phyloP scores from a whole-genome alignment of 2,329 filamentous ascomycete species.

The Scorias spongiosa region DNA sequence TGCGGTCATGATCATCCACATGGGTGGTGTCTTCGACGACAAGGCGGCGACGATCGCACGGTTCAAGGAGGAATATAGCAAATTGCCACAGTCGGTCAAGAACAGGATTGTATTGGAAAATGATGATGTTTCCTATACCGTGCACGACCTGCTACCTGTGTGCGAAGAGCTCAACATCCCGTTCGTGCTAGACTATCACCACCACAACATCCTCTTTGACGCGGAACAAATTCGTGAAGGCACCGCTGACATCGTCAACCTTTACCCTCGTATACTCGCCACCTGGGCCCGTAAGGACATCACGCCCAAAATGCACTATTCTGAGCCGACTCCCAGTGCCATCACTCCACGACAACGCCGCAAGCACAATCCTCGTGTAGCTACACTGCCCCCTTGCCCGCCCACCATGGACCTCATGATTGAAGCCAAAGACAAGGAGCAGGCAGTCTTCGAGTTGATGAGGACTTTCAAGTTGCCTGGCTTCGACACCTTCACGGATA shows the following conservation, averaged over 20 bases:
- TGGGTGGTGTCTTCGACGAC: conserved; percentile 82
- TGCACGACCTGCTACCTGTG: conserved; percentile 76
- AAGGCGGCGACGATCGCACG: conserved; percentile 64
- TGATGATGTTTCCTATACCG: conserved; percentile 84
- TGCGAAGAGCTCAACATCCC: conserved; percentile 94
- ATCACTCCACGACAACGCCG: conserved; percentile 63
- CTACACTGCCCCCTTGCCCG: conserved; percentile 66
- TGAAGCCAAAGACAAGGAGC: conserved; percentile 95
- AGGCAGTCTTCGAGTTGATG: conserved; percentile 92
- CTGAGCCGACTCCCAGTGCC: conserved; percentile 61
- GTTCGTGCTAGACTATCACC: conserved; percentile 81
- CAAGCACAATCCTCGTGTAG: conserved; percentile 72
- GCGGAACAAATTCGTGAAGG: conserved; percentile 59
- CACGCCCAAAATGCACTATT: conserved; percentile 94
- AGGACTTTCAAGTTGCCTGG: conserved; percentile 71
- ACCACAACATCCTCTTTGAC: conserved; percentile 90
- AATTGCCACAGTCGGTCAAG: conserved; percentile 55
- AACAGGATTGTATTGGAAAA: conserved; percentile 79
- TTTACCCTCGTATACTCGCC: conserved; percentile 62
- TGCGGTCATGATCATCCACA: conserved; percentile 86
- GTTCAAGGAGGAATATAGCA: conserved; percentile 60
- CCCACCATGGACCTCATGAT: conserved; percentile 94
- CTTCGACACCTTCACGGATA: conserved; percentile 57
- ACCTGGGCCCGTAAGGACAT: conserved; percentile 79
- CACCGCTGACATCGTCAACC: conserved; percentile 59